Conservation (phyloP, 768 basidiomycete species). For the Nidularia sp. region DNA sequence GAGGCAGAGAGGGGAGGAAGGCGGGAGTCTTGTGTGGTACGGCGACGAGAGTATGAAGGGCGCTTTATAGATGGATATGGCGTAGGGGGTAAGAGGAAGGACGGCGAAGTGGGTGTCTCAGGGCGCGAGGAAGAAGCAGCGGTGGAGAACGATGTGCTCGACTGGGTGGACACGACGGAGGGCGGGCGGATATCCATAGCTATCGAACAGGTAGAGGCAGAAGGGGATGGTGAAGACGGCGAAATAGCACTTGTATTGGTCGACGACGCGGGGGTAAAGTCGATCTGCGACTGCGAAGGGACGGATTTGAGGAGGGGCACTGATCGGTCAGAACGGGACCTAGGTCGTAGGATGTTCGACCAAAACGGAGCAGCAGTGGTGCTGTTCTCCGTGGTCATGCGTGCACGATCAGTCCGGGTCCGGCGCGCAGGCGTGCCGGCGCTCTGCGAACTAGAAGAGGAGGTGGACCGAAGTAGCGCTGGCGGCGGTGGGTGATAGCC, state of each 20-base stretch:
- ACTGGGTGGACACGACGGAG: constrained; percentile 22
- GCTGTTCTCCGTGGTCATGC: neutral
- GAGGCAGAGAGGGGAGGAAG: constrained; percentile 18
- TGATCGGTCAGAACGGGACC: constrained; percentile 27
- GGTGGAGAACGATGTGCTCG: constrained; percentile 18
- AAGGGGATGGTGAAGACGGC: neutral
- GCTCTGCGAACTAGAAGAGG: constrained; percentile 12
- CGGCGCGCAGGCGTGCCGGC: neutral
- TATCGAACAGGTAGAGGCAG: constrained; percentile 3
- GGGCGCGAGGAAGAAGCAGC: constrained; percentile 23
- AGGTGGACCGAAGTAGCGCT: constrained; percentile 19
- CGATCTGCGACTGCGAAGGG: constrained; percentile 26
- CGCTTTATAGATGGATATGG: constrained; percentile 6
- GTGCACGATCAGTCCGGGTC: neutral
- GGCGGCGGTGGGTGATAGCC: constrained; percentile 22
- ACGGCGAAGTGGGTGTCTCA: constrained; percentile 21
- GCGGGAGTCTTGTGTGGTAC: constrained; percentile 8
- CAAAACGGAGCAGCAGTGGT: constrained; percentile 23
- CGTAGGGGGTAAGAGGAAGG: constrained; percentile 11
- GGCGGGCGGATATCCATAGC: constrained; percentile 17
- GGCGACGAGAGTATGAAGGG: constrained; percentile 12
- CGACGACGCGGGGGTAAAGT: constrained; percentile 15
- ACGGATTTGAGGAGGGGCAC: constrained; percentile 26
- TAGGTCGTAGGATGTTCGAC: constrained; percentile 30
- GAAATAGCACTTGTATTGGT: constrained; percentile 5